These are phyloP conservation scores for Thielaviopsis euricoi DNA, from an alignment of 2,329 filamentous ascomycete genomes.

Conservation along the genomic window DNA sequence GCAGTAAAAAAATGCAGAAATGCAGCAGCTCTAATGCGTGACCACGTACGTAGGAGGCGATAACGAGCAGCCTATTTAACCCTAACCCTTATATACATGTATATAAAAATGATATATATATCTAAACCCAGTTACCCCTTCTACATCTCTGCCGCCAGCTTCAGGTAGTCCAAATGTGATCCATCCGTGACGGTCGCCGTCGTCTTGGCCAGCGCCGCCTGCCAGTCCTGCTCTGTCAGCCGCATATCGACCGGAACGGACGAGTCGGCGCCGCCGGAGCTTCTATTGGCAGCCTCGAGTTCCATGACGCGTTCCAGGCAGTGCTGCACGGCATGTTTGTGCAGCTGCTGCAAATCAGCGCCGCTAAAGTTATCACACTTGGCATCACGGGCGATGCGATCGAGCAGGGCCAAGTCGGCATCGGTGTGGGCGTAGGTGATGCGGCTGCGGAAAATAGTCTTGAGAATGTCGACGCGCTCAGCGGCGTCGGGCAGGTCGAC, in stretches of 20 bases:
- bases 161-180: slow-evolving; percentile 14
- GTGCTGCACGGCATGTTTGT: slow-evolving; percentile 33
- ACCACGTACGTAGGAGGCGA: background rate
- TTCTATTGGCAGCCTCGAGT: no score
- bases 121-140: no score
- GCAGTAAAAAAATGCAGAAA: background rate
- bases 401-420: slow-evolving; percentile 37
- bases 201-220: slow-evolving; percentile 30
- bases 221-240: slow-evolving; percentile 32
- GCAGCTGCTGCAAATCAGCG: slow-evolving; percentile 37
- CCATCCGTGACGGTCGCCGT: slow-evolving; percentile 33
- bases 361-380: slow-evolving; percentile 65
- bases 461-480: slow-evolving; percentile 74
- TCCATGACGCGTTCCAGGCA: slow-evolving; percentile 26
- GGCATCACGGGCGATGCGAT: slow-evolving; percentile 45
- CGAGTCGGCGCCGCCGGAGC: no score
- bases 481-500: slow-evolving; percentile 67
- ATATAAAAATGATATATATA: no score
- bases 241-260: slow-evolving; percentile 19
- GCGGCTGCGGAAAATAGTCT: slow-evolving; percentile 41
- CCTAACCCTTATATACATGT: background rate
- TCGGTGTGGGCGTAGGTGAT: slow-evolving; percentile 25
- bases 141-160: slow-evolving; percentile 8
- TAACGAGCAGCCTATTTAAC: background rate
- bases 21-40: background rate